Conservation (phyloP, 768 basidiomycete genomes). For the Podaxis sp. region DNA sequence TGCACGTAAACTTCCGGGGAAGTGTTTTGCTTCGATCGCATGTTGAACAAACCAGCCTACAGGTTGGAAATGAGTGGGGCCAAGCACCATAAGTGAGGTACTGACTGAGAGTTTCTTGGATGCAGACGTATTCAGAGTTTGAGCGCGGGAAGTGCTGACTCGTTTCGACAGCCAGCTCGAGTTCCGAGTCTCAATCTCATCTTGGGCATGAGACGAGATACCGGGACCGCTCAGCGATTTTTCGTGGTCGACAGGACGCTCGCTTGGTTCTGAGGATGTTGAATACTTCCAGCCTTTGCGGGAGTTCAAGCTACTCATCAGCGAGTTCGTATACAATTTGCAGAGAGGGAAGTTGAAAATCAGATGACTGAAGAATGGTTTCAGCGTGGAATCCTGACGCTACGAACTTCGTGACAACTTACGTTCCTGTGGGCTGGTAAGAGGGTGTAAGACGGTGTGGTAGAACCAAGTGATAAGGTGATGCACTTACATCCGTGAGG, state of each 20-base stretch:
- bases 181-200: background rate
- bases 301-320: slow-evolving; percentile 39
- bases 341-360: slow-evolving; percentile 38
- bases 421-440: slow-evolving; percentile 18
- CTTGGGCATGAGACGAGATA: background rate
- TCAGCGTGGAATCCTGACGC: background rate
- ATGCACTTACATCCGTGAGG: slow-evolving; percentile 23
- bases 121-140: background rate
- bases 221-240: background rate
- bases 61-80: background rate
- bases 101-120: slow-evolving; percentile 1
- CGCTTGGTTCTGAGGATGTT: background rate
- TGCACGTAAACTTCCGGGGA: slow-evolving; percentile 23
- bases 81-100: background rate
- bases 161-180: slow-evolving; percentile 1
- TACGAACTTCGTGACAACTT: background rate
- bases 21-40: background rate
- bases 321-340: slow-evolving; percentile 41
- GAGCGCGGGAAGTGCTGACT: background rate
- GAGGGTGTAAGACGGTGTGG: background rate
- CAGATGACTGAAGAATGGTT: slow-evolving; percentile 29
- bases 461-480: background rate
- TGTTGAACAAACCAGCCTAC: background rate
- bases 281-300: slow-evolving; percentile 29
- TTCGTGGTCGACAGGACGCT: slow-evolving; percentile 3